phyloP scores from a whole-genome alignment of 2,329 filamentous ascomycete genomes.

The Podosphaera aphanis region DNA sequence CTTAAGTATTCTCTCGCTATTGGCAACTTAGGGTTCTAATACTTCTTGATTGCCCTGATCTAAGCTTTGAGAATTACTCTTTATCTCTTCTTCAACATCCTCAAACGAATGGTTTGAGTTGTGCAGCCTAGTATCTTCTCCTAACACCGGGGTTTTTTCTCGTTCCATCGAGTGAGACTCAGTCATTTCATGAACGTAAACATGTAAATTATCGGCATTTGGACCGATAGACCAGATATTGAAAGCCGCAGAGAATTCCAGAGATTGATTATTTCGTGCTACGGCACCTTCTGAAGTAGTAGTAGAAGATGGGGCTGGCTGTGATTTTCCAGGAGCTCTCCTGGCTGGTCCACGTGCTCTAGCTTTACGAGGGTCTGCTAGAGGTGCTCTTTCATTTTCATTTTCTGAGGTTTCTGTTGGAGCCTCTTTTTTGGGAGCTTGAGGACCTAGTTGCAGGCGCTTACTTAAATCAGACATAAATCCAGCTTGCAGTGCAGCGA shows the following conservation, averaged over 20 bases:
- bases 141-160: background rate
- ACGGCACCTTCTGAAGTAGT: conserved; percentile 3
- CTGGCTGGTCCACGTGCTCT: conserved; percentile 71
- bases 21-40: background rate
- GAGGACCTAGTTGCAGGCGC: conserved; percentile 66
- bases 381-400: conserved; percentile 49
- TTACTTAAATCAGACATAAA: conserved; percentile 90
- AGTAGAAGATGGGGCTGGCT: conserved; percentile 7
- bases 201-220: conserved; percentile 18
- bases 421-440: conserved; percentile 48
- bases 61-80: background rate
- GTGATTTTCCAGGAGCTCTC: conserved; percentile 33
- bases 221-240: conserved; percentile 21
- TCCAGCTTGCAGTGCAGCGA: conserved; percentile 70
- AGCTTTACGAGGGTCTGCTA: conserved; percentile 73
- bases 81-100: conserved; percentile 3
- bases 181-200: conserved; percentile 7
- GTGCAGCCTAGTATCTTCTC: background rate
- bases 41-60: background rate
- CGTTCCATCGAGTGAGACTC: background rate
- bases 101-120: conserved; percentile 3
- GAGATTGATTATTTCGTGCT: background rate
- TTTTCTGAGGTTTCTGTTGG: conserved; percentile 29
- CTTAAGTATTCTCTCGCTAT: background rate
- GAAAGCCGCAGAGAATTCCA: conserved; percentile 15